phyloP scores from a whole-genome alignment of 192 early-diverging fungal species.

The Spinellus fusiger region DNA sequence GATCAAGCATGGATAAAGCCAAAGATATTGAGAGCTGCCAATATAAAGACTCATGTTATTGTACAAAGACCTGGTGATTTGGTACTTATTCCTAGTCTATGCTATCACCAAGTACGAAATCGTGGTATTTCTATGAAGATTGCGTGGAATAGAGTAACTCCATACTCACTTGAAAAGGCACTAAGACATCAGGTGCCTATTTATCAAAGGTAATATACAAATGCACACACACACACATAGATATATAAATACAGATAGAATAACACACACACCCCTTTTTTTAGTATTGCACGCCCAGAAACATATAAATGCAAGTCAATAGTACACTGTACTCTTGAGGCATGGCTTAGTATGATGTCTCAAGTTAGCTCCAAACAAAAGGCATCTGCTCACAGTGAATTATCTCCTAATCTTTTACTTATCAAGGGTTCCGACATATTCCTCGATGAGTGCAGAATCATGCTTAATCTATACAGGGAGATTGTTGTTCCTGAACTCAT shows the following conservation, averaged over 20 bases:
- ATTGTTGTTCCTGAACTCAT: slow-evolving; percentile 13
- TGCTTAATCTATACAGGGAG: slow-evolving; percentile 8
- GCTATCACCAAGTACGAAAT: slow-evolving; percentile 30
- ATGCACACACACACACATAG: background rate
- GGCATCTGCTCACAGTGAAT: background rate
- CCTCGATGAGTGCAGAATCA: background rate
- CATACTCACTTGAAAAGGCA: background rate
- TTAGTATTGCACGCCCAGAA: slow-evolving; percentile 22
- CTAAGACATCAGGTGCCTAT: slow-evolving; percentile 12
- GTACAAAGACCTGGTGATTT: slow-evolving; percentile 27
- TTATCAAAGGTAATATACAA: slow-evolving; percentile 9
- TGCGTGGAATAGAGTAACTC: slow-evolving; percentile 23
- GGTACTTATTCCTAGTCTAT: slow-evolving; percentile 27
- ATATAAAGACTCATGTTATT: slow-evolving; percentile 14
- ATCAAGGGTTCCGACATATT: background rate
- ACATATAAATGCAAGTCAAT: slow-evolving; percentile 19
- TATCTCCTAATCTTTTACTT: background rate
- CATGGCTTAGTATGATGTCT: background rate
- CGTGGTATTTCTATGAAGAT: slow-evolving; percentile 19
- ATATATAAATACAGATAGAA: background rate
- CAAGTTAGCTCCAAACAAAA: background rate
- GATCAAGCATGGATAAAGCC: slow-evolving; percentile 10
- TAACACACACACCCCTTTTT: background rate
- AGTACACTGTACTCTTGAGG: slow-evolving; percentile 1
- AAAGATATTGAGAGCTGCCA: background rate